A percentile compares a stretch with the other conserved stretches of the same genome.
These are phyloP conservation scores for Fusarium multiceps DNA, from an alignment of 2,329 filamentous ascomycete species.

Conservation along the genomic window DNA sequence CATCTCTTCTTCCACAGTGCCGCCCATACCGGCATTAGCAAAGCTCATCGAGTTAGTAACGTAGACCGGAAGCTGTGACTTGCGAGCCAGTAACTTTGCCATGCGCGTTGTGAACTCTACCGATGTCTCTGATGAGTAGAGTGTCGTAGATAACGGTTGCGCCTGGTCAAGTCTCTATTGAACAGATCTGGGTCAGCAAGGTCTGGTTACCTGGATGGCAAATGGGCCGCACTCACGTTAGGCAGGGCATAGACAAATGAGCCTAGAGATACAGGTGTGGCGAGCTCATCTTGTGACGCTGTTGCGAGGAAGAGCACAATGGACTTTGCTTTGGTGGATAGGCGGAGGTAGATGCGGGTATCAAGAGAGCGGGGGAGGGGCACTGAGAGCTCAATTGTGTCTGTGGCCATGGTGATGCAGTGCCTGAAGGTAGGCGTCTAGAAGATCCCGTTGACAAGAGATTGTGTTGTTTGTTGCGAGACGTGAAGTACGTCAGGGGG, in stretches of 20 bases:
- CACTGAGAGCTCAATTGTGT: constrained; percentile 62
- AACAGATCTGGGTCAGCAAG: constrained; percentile 24
- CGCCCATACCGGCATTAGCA: constrained; percentile 76
- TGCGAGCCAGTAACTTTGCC: constrained; percentile 83
- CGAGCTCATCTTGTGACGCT: constrained; percentile 63
- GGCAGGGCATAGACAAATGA: constrained; percentile 96
- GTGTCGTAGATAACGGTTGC: constrained; percentile 79
- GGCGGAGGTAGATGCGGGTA: constrained; percentile 69
- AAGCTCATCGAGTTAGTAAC: constrained; percentile 90
- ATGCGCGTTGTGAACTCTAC: constrained; percentile 88
- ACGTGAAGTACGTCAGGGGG: background rate
- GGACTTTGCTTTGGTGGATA: constrained; percentile 68
- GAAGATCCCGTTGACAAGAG: background rate
- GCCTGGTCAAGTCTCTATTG: constrained; percentile 62
- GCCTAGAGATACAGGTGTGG: constrained; percentile 71
- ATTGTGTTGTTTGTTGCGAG: background rate
- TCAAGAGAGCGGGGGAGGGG: constrained; percentile 70
- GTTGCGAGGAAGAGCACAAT: constrained; percentile 72
- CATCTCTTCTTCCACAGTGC: constrained; percentile 93
- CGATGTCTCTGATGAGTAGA: constrained; percentile 80
- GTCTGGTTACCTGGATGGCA: constrained; percentile 3
- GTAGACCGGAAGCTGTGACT: constrained; percentile 80
- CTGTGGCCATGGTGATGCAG: constrained; percentile 42
- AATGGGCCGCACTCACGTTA: constrained; percentile 68
- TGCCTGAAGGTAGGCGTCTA: background rate